Evolutionary conservation across 805 yeast genomes (phyloP), one percentile per base, ranked within the genome.

Genomic region (Phaffomyces opuntiae): DNA sequence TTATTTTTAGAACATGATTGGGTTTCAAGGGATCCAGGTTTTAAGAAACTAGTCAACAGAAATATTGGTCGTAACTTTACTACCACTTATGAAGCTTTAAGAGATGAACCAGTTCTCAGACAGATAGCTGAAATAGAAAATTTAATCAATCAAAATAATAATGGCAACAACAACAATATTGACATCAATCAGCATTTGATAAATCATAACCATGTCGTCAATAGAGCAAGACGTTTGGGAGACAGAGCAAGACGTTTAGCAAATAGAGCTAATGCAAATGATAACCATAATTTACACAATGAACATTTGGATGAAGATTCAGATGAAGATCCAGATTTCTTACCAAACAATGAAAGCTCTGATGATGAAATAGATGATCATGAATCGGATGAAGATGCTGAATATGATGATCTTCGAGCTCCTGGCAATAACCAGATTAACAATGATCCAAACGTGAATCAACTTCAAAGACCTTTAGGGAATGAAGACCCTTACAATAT

Each of bases 11-110:
- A 75, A 49, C 84, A 82, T 57, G 89, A 83, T 53, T 80, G 84
- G 78, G 83, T 84, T 14, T 76, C 78, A 1, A 67, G 80, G 45
- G 95, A 85, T 59, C 79, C 80, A 40, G 88, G 87, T 0, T 83
- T 81, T 59, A 62, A 68, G 27, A 79, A 77, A 56, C 70, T 83
- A 59, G 66, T 84, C 16, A 60, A 72, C 44, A 77, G 70, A 50
- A 75, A 73, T 48, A 75, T 85, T 39, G 93, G 93, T 3, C 72
- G 43, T 24, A 42, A 41, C 61, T 63, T 27, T 12, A 27, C 9
- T 16, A 37, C 7, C 9, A 9, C 17, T 12, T 16, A 29, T 11
- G 41, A 19, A 27, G 11, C 27, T 1, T 17, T 35, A 27, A 39
- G 31, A 16, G 17, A 29, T 19, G 41, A 14, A 29, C 34, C 16